Evolutionary conservation across 352 stramenopile genomes (phyloP).

Genomic region (Pythium apleroticum): DNA sequence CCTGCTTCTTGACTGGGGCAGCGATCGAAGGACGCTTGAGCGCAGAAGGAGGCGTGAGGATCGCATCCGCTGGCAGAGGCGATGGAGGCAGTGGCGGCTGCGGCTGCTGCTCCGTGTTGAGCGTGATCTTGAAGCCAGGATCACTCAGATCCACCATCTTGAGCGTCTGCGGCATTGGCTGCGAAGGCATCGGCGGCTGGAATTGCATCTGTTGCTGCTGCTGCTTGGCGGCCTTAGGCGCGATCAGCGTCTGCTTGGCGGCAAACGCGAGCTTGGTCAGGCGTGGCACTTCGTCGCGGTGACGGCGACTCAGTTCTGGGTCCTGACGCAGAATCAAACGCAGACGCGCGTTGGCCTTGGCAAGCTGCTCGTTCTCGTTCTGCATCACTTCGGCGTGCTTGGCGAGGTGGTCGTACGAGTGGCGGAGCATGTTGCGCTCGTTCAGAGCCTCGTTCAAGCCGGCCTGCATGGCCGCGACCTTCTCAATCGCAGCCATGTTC

Average conservation of each 20-base stretch:
- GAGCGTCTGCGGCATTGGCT: conserved; percentile 17
- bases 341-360: conserved; percentile 81
- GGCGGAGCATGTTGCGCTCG: conserved; percentile 69
- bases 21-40: conserved; percentile 48
- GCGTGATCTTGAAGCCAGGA: conserved; percentile 30
- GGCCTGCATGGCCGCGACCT: conserved; percentile 76
- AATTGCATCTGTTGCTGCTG: conserved; percentile 23
- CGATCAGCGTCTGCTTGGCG: conserved; percentile 58
- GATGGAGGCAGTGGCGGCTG: conserved; percentile 31
- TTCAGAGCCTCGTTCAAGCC: conserved; percentile 69
- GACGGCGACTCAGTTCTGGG: conserved; percentile 79
- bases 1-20: conserved; percentile 54
- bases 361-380: conserved; percentile 80
- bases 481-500: conserved; percentile 79
- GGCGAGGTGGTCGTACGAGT: conserved; percentile 70
- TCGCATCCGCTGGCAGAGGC: conserved; percentile 22
- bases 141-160: conserved; percentile 25
- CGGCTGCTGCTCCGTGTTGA: conserved; percentile 36
- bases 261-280: conserved; percentile 79
- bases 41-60: conserved; percentile 32
- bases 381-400: conserved; percentile 79
- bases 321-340: conserved; percentile 83
- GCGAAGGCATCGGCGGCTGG: conserved; percentile 12
- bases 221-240: conserved; percentile 43
- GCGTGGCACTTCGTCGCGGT: conserved; percentile 81